A percentile compares a stretch with the other conserved stretches of the same genome.
Evolutionary conservation across 192 early-diverging fungal species (phyloP).

Genomic region (Umbelopsis vinacea): DNA sequence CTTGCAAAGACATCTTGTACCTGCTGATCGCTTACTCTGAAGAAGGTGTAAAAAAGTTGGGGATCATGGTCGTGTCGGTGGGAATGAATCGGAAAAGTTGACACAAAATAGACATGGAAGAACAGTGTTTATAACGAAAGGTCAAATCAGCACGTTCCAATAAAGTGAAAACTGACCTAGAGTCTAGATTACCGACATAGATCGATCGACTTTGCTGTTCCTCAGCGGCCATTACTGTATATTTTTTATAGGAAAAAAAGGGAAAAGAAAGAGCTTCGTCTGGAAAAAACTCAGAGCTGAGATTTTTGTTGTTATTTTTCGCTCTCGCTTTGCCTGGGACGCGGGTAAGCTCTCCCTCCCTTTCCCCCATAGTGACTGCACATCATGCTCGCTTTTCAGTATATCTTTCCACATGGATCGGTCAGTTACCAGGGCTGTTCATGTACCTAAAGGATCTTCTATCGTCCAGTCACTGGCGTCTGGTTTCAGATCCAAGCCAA

Average conservation of each 20-base stretch:
- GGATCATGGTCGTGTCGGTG: slow-evolving; percentile 43
- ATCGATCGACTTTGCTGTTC: slow-evolving; percentile 47
- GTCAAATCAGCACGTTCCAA: not conserved
- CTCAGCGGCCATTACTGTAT: slow-evolving; percentile 17
- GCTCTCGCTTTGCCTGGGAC: not conserved
- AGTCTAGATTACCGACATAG: slow-evolving; percentile 90
- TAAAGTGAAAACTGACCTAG: slow-evolving; percentile 40
- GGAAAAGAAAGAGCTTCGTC: slow-evolving; percentile 4
- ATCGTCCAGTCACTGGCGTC: not conserved
- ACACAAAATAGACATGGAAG: not conserved
- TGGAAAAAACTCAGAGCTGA: slow-evolving; percentile 6
- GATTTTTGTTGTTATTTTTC: not conserved
- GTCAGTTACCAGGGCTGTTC: too few species aligned
- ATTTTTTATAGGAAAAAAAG: slow-evolving; percentile 12
- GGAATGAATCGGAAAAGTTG: not conserved
- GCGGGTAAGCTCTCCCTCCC: too few species aligned
- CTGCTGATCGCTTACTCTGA: slow-evolving; percentile 22
- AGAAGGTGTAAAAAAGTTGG: slow-evolving; percentile 52
- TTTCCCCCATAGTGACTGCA: too few species aligned
- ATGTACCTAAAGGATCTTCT: too few species aligned
- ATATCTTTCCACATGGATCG: too few species aligned
- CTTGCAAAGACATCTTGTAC: slow-evolving; percentile 77
- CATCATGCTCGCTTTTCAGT: too few species aligned
- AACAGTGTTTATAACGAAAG: not conserved
- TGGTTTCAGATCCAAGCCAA: not conserved